Percentiles rank a stretch among this genome's conserved stretches.
These are phyloP conservation scores for Penicillium silybi DNA, from an alignment of 495 filamentous ascomycete species.

Conservation along the genomic window DNA sequence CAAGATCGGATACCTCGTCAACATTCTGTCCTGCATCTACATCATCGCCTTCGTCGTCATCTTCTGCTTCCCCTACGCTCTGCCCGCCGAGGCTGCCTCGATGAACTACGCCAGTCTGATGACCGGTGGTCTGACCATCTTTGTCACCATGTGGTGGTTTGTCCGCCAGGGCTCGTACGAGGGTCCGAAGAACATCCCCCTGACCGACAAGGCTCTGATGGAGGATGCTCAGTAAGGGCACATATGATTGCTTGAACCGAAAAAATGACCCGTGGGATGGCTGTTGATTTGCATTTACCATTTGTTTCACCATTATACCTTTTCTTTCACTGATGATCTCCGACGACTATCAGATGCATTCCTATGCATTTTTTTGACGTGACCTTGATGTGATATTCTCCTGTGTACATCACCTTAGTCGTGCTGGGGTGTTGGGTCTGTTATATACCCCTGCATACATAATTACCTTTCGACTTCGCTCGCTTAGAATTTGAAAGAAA, in stretches of 20 bases:
- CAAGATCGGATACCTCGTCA: conserved; percentile 55
- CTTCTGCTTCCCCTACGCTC: conserved; percentile 70
- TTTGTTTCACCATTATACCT: conserved; percentile 4
- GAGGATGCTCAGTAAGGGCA: conserved; percentile 23
- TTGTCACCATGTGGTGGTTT: conserved; percentile 42
- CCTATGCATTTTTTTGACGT: conserved; percentile 5
- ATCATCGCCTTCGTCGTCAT: conserved; percentile 70
- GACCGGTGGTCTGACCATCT: conserved; percentile 53
- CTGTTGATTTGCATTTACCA: conserved; percentile 12
- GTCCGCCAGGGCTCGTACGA: conserved; percentile 32
- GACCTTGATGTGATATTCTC: conserved; percentile 12
- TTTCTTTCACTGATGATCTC: conserved; percentile 12
- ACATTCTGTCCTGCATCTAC: conserved; percentile 55
- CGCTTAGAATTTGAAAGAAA: not conserved
- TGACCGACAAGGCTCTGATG: conserved; percentile 32
- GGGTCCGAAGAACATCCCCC: conserved; percentile 35
- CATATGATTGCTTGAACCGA: not conserved
- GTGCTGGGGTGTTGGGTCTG: conserved; percentile 4
- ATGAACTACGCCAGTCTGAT: conserved; percentile 76
- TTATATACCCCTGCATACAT: conserved; percentile 4
- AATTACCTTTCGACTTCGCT: not conserved
- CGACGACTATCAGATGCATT: conserved; percentile 5
- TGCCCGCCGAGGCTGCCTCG: conserved; percentile 50
- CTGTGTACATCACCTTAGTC: conserved; percentile 11
- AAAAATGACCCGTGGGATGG: not conserved